These are phyloP conservation scores for Dentipellis fragilis DNA, from an alignment of 768 basidiomycete genomes.

Conservation along the genomic window DNA sequence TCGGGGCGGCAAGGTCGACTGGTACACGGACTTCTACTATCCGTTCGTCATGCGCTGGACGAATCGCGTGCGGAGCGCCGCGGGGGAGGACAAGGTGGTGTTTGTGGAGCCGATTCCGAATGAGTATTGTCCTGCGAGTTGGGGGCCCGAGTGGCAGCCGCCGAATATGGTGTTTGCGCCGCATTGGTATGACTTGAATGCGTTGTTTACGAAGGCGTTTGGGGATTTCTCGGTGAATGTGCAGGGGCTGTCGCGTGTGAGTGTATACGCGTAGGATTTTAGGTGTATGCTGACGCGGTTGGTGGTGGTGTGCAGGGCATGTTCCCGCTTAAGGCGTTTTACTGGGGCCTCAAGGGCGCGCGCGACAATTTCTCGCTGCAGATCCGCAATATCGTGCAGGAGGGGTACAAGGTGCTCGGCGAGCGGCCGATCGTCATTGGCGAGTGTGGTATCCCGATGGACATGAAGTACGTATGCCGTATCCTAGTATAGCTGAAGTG, in stretches of 20 bases:
- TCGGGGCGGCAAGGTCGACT: slow-evolving; percentile 51
- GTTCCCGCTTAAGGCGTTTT: slow-evolving; percentile 71
- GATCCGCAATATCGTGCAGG: slow-evolving; percentile 66
- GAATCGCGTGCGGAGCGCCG: slow-evolving; percentile 39
- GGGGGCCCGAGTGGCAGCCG: slow-evolving; percentile 56
- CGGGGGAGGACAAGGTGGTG: slow-evolving; percentile 45
- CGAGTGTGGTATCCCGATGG: slow-evolving; percentile 94
- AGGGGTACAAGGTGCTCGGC: slow-evolving; percentile 59
- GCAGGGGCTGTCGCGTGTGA: slow-evolving; percentile 79
- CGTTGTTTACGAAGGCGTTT: slow-evolving; percentile 76
- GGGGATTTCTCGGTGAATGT: slow-evolving; percentile 87
- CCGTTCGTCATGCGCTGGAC: slow-evolving; percentile 68
- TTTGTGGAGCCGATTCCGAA: slow-evolving; percentile 90
- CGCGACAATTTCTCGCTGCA: slow-evolving; percentile 79
- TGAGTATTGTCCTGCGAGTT: slow-evolving; percentile 79
- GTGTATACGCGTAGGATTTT: slow-evolving; percentile 14
- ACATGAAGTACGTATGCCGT: slow-evolving; percentile 63
- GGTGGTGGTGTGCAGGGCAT: slow-evolving; percentile 83
- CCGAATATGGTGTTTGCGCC: slow-evolving; percentile 62
- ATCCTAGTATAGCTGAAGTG: neutral
- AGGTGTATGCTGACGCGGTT: slow-evolving; percentile 6
- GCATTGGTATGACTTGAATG: slow-evolving; percentile 89
- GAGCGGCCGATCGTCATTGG: slow-evolving; percentile 82
- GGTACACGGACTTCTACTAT: slow-evolving; percentile 81
- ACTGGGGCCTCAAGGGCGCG: slow-evolving; percentile 80